These are phyloP conservation scores for Rubia peregrina DNA, from an alignment of 305 asterid genomes.

Conservation along the genomic window DNA sequence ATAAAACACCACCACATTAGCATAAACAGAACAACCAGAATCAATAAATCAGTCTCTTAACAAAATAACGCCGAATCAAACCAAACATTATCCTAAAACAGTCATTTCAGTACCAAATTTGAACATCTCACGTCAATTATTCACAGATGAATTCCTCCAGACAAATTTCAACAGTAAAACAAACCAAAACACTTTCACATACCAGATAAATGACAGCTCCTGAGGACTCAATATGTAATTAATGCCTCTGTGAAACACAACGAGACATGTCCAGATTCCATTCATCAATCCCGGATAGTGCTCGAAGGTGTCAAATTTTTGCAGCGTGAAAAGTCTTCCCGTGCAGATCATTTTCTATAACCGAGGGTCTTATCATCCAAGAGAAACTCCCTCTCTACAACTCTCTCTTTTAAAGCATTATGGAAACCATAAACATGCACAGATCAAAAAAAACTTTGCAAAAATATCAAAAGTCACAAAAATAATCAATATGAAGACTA, in stretches of 20 bases:
- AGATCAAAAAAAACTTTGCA: slow-evolving; percentile 21
- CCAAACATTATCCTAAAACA: no score
- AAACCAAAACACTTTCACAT: background rate
- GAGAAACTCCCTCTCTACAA: slow-evolving; percentile 28
- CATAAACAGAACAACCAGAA: background rate
- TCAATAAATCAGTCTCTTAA: background rate
- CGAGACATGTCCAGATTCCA: slow-evolving; percentile 30
- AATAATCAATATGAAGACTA: background rate
- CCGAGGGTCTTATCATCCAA: slow-evolving; percentile 6
- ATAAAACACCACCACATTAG: background rate
- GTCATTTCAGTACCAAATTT: no score
- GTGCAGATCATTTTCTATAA: slow-evolving; percentile 18
- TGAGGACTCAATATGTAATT: slow-evolving; percentile 7
- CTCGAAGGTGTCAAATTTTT: slow-evolving; percentile 15
- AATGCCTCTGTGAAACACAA: slow-evolving; percentile 13
- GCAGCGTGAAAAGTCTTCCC: slow-evolving; percentile 16
- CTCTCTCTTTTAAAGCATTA: slow-evolving; percentile 15
- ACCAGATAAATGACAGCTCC: slow-evolving; percentile 21
- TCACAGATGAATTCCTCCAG: no score
- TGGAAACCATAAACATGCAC: slow-evolving; percentile 21
- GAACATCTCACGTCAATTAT: no score
- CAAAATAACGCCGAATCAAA: background rate
- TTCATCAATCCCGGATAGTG: slow-evolving; percentile 16
- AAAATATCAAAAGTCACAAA: background rate
- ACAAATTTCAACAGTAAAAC: no score